Percentiles rank a stretch among this genome's conserved stretches.
These are phyloP conservation scores for Cladophialophora psammophila DNA, from an alignment of 2,329 filamentous ascomycete species.

Conservation along the genomic window DNA sequence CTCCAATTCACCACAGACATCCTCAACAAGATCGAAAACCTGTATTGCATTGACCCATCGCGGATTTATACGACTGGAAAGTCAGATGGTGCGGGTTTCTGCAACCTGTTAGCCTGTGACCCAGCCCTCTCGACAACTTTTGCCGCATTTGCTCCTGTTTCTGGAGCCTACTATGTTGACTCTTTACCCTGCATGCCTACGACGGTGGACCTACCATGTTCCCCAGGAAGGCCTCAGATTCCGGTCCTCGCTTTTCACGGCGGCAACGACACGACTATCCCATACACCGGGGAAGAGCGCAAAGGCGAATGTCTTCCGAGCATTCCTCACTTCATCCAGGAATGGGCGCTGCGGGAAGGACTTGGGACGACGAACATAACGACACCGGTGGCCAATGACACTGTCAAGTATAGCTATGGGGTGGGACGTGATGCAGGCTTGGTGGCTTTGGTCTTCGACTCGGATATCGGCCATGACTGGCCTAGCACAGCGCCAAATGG, in stretches of 20 bases:
- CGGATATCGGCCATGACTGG: conserved; percentile 39
- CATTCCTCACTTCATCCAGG: conserved; percentile 5
- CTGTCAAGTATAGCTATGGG: not conserved
- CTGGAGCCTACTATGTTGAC: not conserved
- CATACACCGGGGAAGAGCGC: conserved; percentile 47
- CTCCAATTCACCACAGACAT: conserved; percentile 55
- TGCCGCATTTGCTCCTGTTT: not conserved
- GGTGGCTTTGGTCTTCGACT: conserved; percentile 30
- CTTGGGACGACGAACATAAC: conserved; percentile 15
- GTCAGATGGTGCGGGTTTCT: not conserved
- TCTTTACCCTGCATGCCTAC: not conserved
- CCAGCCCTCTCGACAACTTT: not conserved
- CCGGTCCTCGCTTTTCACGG: conserved; percentile 57
- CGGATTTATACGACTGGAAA: not conserved
- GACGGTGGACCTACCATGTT: not conserved
- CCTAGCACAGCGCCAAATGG: conserved; percentile 36
- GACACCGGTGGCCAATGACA: not conserved
- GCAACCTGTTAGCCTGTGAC: not conserved
- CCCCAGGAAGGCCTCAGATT: conserved; percentile 35
- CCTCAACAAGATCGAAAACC: conserved; percentile 34
- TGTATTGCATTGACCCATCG: not conserved
- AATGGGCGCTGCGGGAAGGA: not conserved
- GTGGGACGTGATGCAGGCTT: conserved; percentile 6
- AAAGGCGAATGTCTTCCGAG: conserved; percentile 16
- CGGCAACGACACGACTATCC: conserved; percentile 50